phyloP scores from a whole-genome alignment of 352 stramenopile genomes.

The Pythium phragmiticola region DNA sequence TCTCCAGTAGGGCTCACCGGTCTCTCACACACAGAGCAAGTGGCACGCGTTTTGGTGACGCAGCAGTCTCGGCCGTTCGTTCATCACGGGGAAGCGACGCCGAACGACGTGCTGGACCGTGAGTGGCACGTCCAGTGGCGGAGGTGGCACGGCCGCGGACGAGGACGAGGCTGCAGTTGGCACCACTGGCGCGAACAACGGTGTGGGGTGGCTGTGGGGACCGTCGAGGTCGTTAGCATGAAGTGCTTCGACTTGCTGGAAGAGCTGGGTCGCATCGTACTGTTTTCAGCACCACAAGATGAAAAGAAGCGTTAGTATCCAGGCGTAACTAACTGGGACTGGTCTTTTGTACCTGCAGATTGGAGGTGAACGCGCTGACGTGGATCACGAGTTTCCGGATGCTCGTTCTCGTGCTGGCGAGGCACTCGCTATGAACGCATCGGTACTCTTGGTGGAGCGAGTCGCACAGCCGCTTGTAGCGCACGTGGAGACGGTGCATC shows the following conservation, averaged over 20 bases:
- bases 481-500: conserved; percentile 24
- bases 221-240: conserved; percentile 6
- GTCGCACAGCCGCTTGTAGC: conserved; percentile 21
- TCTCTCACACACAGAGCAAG: conserved; percentile 18
- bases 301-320: not conserved
- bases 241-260: conserved; percentile 26
- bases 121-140: conserved; percentile 21
- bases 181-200: not conserved
- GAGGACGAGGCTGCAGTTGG: not conserved
- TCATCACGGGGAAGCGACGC: conserved; percentile 19
- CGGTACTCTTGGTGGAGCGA: conserved; percentile 30
- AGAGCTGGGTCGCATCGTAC: conserved; percentile 32
- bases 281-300: not conserved
- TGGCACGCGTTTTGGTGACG: conserved; percentile 29
- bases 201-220: not conserved
- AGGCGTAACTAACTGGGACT: not conserved
- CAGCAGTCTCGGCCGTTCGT: conserved; percentile 19
- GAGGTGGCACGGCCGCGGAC: not conserved
- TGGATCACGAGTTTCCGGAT: conserved; percentile 35
- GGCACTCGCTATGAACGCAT: conserved; percentile 25
- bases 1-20: not conserved
- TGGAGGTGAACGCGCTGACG: conserved; percentile 34
- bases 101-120: conserved; percentile 18
- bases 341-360: conserved; percentile 24
- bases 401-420: conserved; percentile 24